These are phyloP conservation scores for Mucor irregularis DNA, from an alignment of 371 early-diverging fungal genomes.

Conservation along the genomic window DNA sequence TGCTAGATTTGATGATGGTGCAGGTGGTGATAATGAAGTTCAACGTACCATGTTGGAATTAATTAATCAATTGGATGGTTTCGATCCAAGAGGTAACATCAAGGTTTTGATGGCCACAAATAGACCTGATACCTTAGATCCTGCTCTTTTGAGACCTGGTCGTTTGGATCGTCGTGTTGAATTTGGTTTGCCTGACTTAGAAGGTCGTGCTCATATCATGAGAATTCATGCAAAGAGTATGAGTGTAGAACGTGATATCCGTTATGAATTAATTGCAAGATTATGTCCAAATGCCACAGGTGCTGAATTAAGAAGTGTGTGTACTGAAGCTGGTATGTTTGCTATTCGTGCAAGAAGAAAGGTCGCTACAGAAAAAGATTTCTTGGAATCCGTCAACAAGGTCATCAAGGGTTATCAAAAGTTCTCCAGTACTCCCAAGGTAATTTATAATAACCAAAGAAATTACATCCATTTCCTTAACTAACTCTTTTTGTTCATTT, in stretches of 20 bases:
- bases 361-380: conserved; percentile 99
- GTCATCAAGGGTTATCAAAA: conserved; percentile 99
- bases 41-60: conserved; percentile 99
- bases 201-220: conserved; percentile 97
- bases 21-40: conserved; percentile 97
- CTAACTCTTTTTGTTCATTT: conserved; percentile 4
- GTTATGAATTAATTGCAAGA: conserved; percentile 95
- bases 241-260: conserved; percentile 99
- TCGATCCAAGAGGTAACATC: conserved; percentile 98
- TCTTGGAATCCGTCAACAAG: conserved; percentile 99
- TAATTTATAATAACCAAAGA: conserved; percentile 9
- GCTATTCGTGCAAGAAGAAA: conserved; percentile 99
- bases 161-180: conserved; percentile 99
- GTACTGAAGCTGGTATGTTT: conserved; percentile 99
- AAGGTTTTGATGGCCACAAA: conserved; percentile 99
- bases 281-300: conserved; percentile 96
- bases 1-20: conserved; percentile 85
- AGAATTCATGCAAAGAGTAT: conserved; percentile 99
- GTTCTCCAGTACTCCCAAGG: conserved; percentile 93
- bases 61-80: conserved; percentile 99
- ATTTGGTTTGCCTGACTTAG: conserved; percentile 98
- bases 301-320: conserved; percentile 99
- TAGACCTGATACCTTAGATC: conserved; percentile 98
- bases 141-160: conserved; percentile 97
- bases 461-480: neutral